phyloP scores from a whole-genome alignment of 2,329 filamentous ascomycete species.

The Colletotrichum phormii region DNA sequence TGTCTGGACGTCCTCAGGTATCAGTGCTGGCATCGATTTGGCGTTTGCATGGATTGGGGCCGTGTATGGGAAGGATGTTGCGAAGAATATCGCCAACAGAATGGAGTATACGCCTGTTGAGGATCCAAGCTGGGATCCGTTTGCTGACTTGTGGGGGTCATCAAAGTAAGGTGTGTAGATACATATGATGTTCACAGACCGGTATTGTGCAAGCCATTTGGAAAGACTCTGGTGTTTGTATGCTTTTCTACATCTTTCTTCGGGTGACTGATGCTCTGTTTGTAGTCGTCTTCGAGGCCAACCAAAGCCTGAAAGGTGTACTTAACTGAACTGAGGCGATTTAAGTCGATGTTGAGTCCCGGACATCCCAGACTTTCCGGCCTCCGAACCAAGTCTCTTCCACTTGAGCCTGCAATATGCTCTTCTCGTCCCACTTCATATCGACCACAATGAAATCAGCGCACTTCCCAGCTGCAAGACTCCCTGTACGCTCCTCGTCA shows the following conservation, averaged over 20 bases:
- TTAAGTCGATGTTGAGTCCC: not conserved
- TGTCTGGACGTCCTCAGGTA: constrained; percentile 68
- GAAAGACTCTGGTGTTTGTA: not conserved
- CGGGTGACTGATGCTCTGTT: not conserved
- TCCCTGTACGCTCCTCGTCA: constrained; percentile 65
- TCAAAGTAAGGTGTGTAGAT: not conserved
- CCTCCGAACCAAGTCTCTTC: constrained; percentile 67
- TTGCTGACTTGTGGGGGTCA: constrained; percentile 49
- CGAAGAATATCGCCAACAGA: constrained; percentile 57
- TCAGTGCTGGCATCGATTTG: constrained; percentile 72
- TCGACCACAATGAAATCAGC: constrained; percentile 69
- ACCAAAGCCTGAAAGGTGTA: too few species aligned
- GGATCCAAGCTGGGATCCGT: constrained; percentile 65
- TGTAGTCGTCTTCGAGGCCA: too few species aligned
- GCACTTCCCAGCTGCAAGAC: constrained; percentile 61
- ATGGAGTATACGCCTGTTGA: constrained; percentile 70
- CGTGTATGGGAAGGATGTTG: constrained; percentile 64
- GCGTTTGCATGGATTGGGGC: constrained; percentile 67
- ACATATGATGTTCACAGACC: not conserved
- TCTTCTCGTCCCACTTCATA: constrained; percentile 60
- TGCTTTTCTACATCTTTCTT: not conserved
- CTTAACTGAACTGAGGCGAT: too few species aligned
- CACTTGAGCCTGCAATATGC: constrained; percentile 58
- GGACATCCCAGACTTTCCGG: constrained; percentile 48
- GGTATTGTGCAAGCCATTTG: not conserved